Conservation (phyloP, 352 stramenopile genomes). For the Phytophthora rubi region DNA sequence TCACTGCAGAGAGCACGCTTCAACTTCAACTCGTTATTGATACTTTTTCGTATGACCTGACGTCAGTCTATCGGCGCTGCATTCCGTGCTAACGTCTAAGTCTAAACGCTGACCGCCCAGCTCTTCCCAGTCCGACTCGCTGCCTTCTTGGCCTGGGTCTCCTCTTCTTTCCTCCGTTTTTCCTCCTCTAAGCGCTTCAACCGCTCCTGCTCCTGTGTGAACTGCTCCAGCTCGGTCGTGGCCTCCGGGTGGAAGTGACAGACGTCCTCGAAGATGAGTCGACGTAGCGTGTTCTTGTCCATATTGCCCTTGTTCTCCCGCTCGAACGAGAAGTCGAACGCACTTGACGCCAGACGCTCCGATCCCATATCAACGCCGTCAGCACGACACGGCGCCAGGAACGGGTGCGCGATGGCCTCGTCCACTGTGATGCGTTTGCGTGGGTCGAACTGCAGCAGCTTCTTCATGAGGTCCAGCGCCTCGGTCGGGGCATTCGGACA, state of each 20-base stretch:
- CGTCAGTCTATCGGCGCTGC: slow-evolving; percentile 15
- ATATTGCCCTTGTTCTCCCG: slow-evolving; percentile 60
- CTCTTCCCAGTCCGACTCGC: slow-evolving; percentile 21
- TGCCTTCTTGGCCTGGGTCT: slow-evolving; percentile 16
- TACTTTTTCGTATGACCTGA: slow-evolving; percentile 23
- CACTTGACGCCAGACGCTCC: slow-evolving; percentile 39
- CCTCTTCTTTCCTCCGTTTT: slow-evolving; percentile 31
- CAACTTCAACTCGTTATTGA: slow-evolving; percentile 23
- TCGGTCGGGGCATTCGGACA: slow-evolving; percentile 65
- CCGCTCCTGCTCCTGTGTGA: slow-evolving; percentile 53
- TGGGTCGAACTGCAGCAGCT: slow-evolving; percentile 92
- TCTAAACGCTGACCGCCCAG: slow-evolving; percentile 34
- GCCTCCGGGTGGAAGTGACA: slow-evolving; percentile 86
- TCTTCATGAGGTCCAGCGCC: slow-evolving; percentile 85
- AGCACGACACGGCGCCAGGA: slow-evolving; percentile 71
- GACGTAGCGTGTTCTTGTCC: slow-evolving; percentile 80
- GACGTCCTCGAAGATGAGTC: slow-evolving; percentile 88
- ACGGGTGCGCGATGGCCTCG: slow-evolving; percentile 79
- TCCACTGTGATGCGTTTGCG: slow-evolving; percentile 72
- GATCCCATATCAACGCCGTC: slow-evolving; percentile 52
- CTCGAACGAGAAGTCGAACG: slow-evolving; percentile 90
- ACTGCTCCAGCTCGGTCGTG: slow-evolving; percentile 60
- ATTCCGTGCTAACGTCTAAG: slow-evolving; percentile 17
- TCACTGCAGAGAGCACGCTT: slow-evolving; percentile 7
- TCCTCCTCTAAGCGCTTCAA: slow-evolving; percentile 40